Evolutionary conservation across 1,284 basidiomycete genomes (phyloP), one percentile per base, ranked within the genome.

Genomic region (Apiotrichum montevideense): DNA sequence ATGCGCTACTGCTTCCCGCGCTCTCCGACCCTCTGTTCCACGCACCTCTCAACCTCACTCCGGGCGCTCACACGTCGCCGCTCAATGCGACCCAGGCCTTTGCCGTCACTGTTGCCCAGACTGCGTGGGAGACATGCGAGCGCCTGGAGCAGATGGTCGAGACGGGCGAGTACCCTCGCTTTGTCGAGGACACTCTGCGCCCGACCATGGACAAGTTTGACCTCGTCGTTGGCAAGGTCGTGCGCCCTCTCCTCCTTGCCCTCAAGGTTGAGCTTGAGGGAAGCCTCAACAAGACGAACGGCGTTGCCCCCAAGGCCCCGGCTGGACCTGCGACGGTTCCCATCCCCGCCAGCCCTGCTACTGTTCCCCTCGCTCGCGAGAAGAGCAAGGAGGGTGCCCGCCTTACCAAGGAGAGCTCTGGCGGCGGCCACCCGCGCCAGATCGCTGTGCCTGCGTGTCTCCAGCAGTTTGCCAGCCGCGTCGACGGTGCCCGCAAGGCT

Each of bases 141-240:
- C 67, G 70, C 11, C 64, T 78, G 7, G 74, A 77, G 63, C 69
- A 74, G 56, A 70, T 73, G 8, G 62, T 76, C 8, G 75, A 74
- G 56, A 72, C 71, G 6, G 69, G 66, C 29, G 58, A 66, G 29
- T 77, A 73, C 68, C 77, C 77, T 10, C 66, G 69, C 42, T 77
- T 75, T 56, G 75, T 76, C 43, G 81, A 78, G 44, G 85, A 84
- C 3, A 80, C 84, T 2, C 72, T 87, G 8, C 80, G 83, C 57
- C 78, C 80, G 1, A 75, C 82, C 48, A 72, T 89, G 57, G 78
- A 80, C 61, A 72, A 78, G 57, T 81, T 88, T 55, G 82, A 78
- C 59, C 64, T 73, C 37, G 68, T 77, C 15, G 73, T 77, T 40
- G 74, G 74, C 55, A 72, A 73, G 58, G 77, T 78, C 35, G 66